Evolutionary conservation across 78 protist genomes (phyloP), one percentile per base, ranked within the genome.

Genomic region (Dictyostelium purpureum): DNA sequence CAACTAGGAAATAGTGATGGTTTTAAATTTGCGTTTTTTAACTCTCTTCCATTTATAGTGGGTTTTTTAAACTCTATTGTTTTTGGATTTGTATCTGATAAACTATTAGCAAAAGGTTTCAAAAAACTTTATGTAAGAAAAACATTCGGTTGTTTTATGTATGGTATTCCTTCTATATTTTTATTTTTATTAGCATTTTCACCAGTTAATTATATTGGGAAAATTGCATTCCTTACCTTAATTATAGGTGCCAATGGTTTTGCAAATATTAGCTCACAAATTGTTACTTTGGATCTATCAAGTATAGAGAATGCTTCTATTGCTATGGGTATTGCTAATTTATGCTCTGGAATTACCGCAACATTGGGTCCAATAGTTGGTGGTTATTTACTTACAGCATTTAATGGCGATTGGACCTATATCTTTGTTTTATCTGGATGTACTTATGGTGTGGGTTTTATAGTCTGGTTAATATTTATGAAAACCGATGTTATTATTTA

Each of bases 271-370:
- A 47, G 92, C 47, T 24, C 67, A 4, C 47, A 85, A 14, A 59
- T 85, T 1, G 66, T 45, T 2, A 85, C 92, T 7, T 16, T 85
- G 10, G 92, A 85, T 73, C 16, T 85, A 10, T 24, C 82, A 28
- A 67, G 76, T 12, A n/a, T n/a, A n/a, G 40, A 67, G n/a, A 35
- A 73, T 45, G 66, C 92, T 16, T 28, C 47, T 31, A 38, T 85
- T 19, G 26, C 42, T 7, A 85, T 85, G 92, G 92, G 89, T 61
- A 54, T 85, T 45, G 57, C 92, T 0, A 85, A 85, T 47, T 40
- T 73, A 11, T 45, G 76, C 42, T 79, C 65, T 4, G 77, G 82
- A 1, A 85, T 85, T 10, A 81, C 92, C 19, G 92, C 81, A 56
- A 45, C 73, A 1, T 9, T 85, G 0, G 74, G 82, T 4, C 70